These are phyloP conservation scores for Onygena corvina DNA, from an alignment of 2,329 filamentous ascomycete species.

Conservation along the genomic window DNA sequence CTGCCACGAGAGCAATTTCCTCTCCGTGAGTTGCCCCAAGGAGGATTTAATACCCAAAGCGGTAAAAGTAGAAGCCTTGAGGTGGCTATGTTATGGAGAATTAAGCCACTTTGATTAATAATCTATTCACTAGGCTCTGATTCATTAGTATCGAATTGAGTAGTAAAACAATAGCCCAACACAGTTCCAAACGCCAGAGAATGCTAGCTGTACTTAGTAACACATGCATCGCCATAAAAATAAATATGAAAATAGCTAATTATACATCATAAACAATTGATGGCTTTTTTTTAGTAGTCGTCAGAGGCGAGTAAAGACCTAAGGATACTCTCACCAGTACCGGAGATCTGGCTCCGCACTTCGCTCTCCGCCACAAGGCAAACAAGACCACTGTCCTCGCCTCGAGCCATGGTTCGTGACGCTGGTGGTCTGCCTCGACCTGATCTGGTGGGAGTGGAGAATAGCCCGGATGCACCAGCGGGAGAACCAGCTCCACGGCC, in stretches of 20 bases:
- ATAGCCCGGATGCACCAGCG: slow-evolving; percentile 30
- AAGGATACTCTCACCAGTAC: slow-evolving; percentile 40
- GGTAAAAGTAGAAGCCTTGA: too few species aligned
- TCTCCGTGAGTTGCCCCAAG: too few species aligned
- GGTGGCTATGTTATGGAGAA: not conserved
- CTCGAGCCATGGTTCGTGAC: slow-evolving; percentile 37
- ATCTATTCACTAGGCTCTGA: too few species aligned
- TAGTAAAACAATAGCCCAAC: not conserved
- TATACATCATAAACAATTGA: slow-evolving; percentile 2
- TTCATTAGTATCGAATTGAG: too few species aligned
- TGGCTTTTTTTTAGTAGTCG: slow-evolving; percentile 7
- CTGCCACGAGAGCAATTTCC: not conserved
- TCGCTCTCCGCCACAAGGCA: slow-evolving; percentile 73
- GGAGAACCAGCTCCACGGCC: slow-evolving; percentile 50
- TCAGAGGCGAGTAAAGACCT: slow-evolving; percentile 26
- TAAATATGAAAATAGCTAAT: slow-evolving; percentile 1
- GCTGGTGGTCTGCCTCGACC: slow-evolving; percentile 45
- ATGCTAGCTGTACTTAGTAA: slow-evolving; percentile 10
- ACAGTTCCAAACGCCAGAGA: slow-evolving; percentile 8
- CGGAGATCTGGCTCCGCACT: slow-evolving; percentile 55
- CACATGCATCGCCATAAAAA: slow-evolving; percentile 2
- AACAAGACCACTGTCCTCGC: slow-evolving; percentile 66
- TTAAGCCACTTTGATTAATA: not conserved
- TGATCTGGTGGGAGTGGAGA: slow-evolving; percentile 60
- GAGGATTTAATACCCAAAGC: too few species aligned